Conservation (phyloP, 1,284 basidiomycete genomes). For the Golubevia sp. region DNA sequence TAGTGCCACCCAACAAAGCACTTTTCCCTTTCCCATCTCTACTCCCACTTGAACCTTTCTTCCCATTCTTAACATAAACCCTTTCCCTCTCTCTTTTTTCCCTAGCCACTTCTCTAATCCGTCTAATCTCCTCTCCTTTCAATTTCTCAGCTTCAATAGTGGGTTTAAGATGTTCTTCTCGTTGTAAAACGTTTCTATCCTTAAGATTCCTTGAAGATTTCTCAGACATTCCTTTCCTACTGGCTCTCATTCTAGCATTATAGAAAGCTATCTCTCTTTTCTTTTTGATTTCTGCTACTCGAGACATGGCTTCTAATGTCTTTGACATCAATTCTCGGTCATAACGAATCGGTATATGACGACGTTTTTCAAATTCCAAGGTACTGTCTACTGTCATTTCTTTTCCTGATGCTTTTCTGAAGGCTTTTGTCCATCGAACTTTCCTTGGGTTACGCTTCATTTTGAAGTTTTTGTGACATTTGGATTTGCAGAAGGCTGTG, state of each 20-base stretch:
- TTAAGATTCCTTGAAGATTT: too few species aligned
- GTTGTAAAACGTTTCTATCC: too few species aligned
- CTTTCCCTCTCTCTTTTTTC: too few species aligned
- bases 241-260: conserved; percentile 41
- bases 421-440: conserved; percentile 99
- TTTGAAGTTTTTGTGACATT: conserved; percentile 67
- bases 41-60: too few species aligned
- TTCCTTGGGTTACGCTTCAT: conserved; percentile 99
- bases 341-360: conserved; percentile 97
- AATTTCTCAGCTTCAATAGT: too few species aligned
- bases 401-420: conserved; percentile 97
- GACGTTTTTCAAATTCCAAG: conserved; percentile 98
- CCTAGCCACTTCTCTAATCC: too few species aligned
- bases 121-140: too few species aligned
- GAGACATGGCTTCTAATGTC: conserved; percentile 96
- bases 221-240: too few species aligned
- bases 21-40: too few species aligned
- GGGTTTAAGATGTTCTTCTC: too few species aligned
- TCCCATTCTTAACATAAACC: too few species aligned
- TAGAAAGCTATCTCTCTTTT: conserved; percentile 93
- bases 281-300: conserved; percentile 88
- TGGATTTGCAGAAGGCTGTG: conserved; percentile 54
- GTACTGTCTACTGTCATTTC: conserved; percentile 99
- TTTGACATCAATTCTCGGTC: conserved; percentile 90
- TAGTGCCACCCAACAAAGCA: too few species aligned